Conservation (phyloP, 768 basidiomycete genomes). For the Boletus pseudo-olivaceus region DNA sequence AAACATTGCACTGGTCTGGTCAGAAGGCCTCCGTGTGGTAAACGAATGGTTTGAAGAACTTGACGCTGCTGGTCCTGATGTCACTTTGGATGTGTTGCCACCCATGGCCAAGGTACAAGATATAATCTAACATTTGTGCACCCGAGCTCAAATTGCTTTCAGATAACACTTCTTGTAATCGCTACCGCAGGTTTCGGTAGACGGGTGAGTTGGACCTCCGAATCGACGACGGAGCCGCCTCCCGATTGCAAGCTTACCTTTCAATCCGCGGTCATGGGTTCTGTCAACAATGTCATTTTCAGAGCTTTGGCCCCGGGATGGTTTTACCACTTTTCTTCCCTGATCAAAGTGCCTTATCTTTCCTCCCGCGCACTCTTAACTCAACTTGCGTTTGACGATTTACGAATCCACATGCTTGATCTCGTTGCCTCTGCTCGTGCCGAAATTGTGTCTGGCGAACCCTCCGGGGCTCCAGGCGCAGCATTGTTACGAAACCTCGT, state of each 20-base stretch:
- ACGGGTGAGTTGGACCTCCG: conserved; percentile 33
- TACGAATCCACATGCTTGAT: conserved; percentile 40
- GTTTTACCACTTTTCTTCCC: conserved; percentile 23
- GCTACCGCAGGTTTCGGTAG: conserved; percentile 42
- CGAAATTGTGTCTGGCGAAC: conserved; percentile 31
- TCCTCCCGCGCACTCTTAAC: conserved; percentile 30
- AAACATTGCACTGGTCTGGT: conserved; percentile 49
- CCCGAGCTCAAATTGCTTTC: background rate
- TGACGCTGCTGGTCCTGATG: conserved; percentile 20
- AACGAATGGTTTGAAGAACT: conserved; percentile 43
- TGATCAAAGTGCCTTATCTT: conserved; percentile 35
- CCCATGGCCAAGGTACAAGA: conserved; percentile 14
- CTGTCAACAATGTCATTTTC: conserved; percentile 23
- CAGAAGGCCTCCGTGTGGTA: conserved; percentile 38
- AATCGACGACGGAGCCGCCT: conserved; percentile 23
- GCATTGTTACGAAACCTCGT: conserved; percentile 45
- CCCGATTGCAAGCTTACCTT: conserved; percentile 36
- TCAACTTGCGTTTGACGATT: conserved; percentile 33
- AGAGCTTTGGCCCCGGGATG: conserved; percentile 34
- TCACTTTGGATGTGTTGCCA: conserved; percentile 16
- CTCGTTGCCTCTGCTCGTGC: conserved; percentile 38
- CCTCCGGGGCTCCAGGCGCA: conserved; percentile 22
- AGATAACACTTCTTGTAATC: conserved; percentile 39
- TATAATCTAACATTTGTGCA: background rate
- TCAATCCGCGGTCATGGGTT: conserved; percentile 31